Conservation (phyloP, 345 rosid species). For the Eutrema heterophyllum region DNA sequence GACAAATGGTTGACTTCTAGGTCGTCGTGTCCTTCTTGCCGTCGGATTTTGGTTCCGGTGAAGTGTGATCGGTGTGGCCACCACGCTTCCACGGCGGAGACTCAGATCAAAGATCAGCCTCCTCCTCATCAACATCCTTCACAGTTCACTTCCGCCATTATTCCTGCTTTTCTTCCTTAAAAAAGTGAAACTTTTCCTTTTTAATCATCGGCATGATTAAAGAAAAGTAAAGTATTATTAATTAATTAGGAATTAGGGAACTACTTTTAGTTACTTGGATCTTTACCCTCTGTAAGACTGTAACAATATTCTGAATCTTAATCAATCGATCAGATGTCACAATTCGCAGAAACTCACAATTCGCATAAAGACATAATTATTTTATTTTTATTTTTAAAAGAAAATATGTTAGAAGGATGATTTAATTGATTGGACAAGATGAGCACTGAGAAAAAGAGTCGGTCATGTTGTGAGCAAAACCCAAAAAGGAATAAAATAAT, state of each 20-base stretch:
- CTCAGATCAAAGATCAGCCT: constrained; percentile 17
- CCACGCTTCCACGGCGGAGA: constrained; percentile 24
- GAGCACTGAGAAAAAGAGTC: constrained; percentile 15
- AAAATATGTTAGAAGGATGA: background rate
- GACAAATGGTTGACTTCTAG: constrained; percentile 61
- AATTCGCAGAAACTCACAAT: background rate
- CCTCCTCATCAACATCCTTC: constrained; percentile 18
- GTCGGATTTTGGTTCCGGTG: constrained; percentile 38
- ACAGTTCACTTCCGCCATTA: constrained; percentile 20
- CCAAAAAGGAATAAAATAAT: background rate
- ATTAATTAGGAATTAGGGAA: constrained; percentile 23
- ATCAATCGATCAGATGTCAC: background rate
- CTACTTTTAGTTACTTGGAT: background rate
- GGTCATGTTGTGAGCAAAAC: constrained; percentile 4
- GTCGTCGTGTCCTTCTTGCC: constrained; percentile 72
- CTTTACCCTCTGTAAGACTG: background rate
- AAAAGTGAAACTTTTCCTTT: too few relatives aligned
- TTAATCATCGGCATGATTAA: constrained; percentile 10
- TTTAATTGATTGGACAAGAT: constrained; percentile 12
- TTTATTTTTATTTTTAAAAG: background rate
- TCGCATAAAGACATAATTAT: background rate
- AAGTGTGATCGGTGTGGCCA: constrained; percentile 33
- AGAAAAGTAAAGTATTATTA: background rate
- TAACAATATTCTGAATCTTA: constrained; percentile 7
- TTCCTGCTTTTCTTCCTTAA: constrained; percentile 34